phyloP scores from a whole-genome alignment of 371 early-diverging fungal species.

The Syncephalastrum monosporum region DNA sequence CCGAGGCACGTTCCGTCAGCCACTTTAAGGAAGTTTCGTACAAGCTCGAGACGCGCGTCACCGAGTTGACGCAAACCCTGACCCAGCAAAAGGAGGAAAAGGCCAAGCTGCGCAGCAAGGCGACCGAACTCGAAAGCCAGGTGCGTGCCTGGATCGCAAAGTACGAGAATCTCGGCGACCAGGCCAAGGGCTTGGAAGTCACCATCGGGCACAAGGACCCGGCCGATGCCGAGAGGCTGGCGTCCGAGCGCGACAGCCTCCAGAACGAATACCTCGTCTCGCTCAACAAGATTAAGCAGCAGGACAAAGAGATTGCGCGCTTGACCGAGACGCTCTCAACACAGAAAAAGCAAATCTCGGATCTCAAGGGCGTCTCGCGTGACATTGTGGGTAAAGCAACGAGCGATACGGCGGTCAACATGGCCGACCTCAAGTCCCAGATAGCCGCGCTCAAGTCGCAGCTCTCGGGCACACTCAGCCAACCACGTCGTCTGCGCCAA shows the following conservation, averaged over 20 bases:
- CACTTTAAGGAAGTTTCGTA: slow-evolving; percentile 94
- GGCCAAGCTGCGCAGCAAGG: slow-evolving; percentile 55
- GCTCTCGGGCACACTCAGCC: slow-evolving; percentile 21
- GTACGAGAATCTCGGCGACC: slow-evolving; percentile 56
- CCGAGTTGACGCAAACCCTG: slow-evolving; percentile 84
- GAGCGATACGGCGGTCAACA: slow-evolving; percentile 15
- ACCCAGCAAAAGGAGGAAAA: slow-evolving; percentile 74
- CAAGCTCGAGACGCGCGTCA: slow-evolving; percentile 91
- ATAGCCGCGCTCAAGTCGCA: slow-evolving; percentile 35
- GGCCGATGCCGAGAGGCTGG: slow-evolving; percentile 50
- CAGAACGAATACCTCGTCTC: slow-evolving; percentile 51
- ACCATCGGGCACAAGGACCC: slow-evolving; percentile 46
- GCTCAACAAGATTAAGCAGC: slow-evolving; percentile 57
- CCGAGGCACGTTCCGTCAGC: slow-evolving; percentile 86
- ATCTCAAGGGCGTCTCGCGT: slow-evolving; percentile 40
- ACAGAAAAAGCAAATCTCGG: slow-evolving; percentile 73
- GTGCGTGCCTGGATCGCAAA: slow-evolving; percentile 73
- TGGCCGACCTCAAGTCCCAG: slow-evolving; percentile 27
- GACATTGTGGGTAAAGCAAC: slow-evolving; percentile 23
- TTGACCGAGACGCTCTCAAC: slow-evolving; percentile 63
- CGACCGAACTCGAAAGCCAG: slow-evolving; percentile 63
- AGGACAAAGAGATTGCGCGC: slow-evolving; percentile 66
- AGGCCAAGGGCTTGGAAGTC: slow-evolving; percentile 50
- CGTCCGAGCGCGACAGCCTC: slow-evolving; percentile 48
- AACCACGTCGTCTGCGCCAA: slow-evolving; percentile 9